Percentiles rank a stretch among this genome's conserved stretches.
These are phyloP conservation scores for Penicillium bialowiezense DNA, from an alignment of 495 filamentous ascomycete species.

Conservation along the genomic window DNA sequence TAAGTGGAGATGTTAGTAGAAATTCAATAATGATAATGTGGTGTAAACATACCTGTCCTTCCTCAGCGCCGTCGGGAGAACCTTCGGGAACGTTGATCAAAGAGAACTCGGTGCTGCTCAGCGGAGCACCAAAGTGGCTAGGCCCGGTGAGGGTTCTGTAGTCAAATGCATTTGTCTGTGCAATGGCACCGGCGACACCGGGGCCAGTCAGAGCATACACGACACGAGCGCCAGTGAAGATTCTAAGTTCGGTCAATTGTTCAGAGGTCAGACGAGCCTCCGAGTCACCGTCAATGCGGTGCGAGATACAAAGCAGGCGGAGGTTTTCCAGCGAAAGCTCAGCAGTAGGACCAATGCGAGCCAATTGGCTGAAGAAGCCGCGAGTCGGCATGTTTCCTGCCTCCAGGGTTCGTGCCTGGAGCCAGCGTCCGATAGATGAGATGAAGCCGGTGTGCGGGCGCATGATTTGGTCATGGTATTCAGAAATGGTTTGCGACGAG, in stretches of 20 bases:
- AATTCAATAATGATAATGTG: background rate
- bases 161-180: slow-evolving; percentile 83
- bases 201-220: slow-evolving; percentile 83
- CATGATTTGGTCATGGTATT: slow-evolving; percentile 58
- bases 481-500: slow-evolving; percentile 67
- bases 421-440: slow-evolving; percentile 61
- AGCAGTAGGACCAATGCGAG: slow-evolving; percentile 57
- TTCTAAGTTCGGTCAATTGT: slow-evolving; percentile 72
- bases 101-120: slow-evolving; percentile 76
- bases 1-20: background rate
- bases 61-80: slow-evolving; percentile 47
- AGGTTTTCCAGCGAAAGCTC: slow-evolving; percentile 70
- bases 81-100: slow-evolving; percentile 58
- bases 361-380: slow-evolving; percentile 39
- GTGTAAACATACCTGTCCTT: slow-evolving; percentile 59
- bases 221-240: slow-evolving; percentile 76
- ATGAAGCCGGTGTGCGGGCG: slow-evolving; percentile 47
- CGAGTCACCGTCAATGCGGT: slow-evolving; percentile 32
- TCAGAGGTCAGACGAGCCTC: slow-evolving; percentile 54
- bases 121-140: slow-evolving; percentile 78
- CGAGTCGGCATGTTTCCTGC: slow-evolving; percentile 62
- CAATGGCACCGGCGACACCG: slow-evolving; percentile 77
- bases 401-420: slow-evolving; percentile 64
- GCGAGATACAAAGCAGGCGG: slow-evolving; percentile 49
- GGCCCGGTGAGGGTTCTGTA: slow-evolving; percentile 61